Evolutionary conservation across 192 early-diverging fungal genomes (phyloP).

Genomic region (Podila verticillata): DNA sequence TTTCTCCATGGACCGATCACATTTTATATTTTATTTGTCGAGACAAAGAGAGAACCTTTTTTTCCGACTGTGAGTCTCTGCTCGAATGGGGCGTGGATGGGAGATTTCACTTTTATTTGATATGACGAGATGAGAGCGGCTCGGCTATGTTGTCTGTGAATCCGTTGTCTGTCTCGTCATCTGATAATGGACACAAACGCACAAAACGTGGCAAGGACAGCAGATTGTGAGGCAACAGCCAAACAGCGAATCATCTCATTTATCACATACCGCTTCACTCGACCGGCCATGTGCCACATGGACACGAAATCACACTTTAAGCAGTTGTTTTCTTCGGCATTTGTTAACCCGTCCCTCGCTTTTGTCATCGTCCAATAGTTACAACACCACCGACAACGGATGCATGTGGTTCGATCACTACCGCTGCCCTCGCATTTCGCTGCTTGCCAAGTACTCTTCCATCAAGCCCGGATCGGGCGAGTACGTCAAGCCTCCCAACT

Average conservation of each 20-base stretch:
- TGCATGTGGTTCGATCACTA: constrained; percentile 85
- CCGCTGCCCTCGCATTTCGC: constrained; percentile 80
- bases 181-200: background rate
- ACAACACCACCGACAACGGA: constrained; percentile 88
- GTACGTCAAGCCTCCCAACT: constrained; percentile 78
- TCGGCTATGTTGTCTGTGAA: too few species aligned
- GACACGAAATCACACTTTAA: background rate
- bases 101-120: background rate
- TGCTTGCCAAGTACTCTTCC: constrained; percentile 79
- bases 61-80: background rate
- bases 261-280: background rate
- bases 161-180: background rate
- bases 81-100: background rate
- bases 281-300: background rate
- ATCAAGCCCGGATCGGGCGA: constrained; percentile 73
- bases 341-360: background rate
- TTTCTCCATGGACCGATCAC: too few species aligned
- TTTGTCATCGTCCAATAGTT: constrained; percentile 35
- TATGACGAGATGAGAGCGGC: background rate
- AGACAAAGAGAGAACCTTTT: too few species aligned
- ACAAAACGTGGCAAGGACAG: too few species aligned
- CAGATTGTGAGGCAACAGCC: background rate
- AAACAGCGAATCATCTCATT: background rate
- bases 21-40: too few species aligned
- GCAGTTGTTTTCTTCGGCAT: background rate